A percentile compares a stretch with the other conserved stretches of the same genome.
Evolutionary conservation across 75 land plant genomes (phyloP).

Genomic region (Cryptomeria japonica): DNA sequence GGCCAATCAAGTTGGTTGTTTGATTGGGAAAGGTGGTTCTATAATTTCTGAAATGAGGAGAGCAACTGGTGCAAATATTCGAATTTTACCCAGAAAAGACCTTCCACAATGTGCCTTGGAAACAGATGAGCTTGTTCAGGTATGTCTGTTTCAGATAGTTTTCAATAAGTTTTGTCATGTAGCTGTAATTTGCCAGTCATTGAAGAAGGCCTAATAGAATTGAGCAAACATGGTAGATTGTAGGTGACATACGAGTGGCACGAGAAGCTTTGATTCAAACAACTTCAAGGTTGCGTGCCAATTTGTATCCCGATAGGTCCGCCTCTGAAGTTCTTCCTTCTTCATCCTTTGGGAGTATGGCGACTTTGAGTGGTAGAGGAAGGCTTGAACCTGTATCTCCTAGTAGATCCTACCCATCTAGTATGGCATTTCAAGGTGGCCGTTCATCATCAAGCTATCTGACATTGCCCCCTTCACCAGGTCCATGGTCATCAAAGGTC

Average conservation of each 20-base stretch:
- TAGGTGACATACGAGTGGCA: slow-evolving; percentile 27
- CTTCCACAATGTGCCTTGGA: slow-evolving; percentile 55
- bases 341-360: slow-evolving; percentile 1
- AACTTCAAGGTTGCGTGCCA: slow-evolving; percentile 27
- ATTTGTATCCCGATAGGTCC: slow-evolving; percentile 21
- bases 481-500: slow-evolving; percentile 9
- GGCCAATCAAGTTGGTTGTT: slow-evolving; percentile 52
- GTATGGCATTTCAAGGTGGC: background rate
- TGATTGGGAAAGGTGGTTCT: slow-evolving; percentile 65
- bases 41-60: slow-evolving; percentile 64
- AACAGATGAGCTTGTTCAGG: slow-evolving; percentile 66
- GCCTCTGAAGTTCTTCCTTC: background rate
- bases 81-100: slow-evolving; percentile 35
- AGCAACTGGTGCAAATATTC: slow-evolving; percentile 43
- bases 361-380: slow-evolving; percentile 4
- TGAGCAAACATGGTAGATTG: slow-evolving; percentile 20
- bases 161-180: background rate
- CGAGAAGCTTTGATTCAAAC: slow-evolving; percentile 30
- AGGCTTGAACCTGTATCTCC: background rate
- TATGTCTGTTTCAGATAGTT: slow-evolving; percentile 2
- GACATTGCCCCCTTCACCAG: background rate
- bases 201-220: background rate
- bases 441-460: slow-evolving; percentile 9
- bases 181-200: too few relatives aligned
- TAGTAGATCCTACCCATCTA: slow-evolving; percentile 1